These are phyloP conservation scores for Backusella tarrabulga DNA, from an alignment of 192 early-diverging fungal genomes.

Conservation along the genomic window DNA sequence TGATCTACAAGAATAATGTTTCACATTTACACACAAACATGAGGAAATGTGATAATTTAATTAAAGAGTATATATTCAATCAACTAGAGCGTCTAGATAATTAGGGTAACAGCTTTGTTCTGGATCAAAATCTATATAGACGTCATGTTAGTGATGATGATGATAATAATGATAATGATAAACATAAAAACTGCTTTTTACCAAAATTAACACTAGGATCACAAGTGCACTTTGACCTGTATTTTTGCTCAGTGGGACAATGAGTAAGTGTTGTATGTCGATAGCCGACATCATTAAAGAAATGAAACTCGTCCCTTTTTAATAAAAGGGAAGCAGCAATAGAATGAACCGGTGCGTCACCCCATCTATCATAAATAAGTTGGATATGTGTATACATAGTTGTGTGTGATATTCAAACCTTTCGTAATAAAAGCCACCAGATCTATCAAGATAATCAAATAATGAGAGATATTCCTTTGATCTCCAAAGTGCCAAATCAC, in stretches of 20 bases:
- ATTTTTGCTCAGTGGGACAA: slow-evolving; percentile 51
- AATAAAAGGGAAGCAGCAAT: slow-evolving; percentile 62
- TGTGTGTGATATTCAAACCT: slow-evolving; percentile 13
- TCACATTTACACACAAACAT: background rate
- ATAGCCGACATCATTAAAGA: slow-evolving; percentile 76
- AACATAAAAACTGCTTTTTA: slow-evolving; percentile 12
- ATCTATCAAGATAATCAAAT: slow-evolving; percentile 69
- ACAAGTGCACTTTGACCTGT: slow-evolving; percentile 46
- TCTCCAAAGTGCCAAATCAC: slow-evolving; percentile 57
- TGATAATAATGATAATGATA: background rate
- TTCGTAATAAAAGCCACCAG: slow-evolving; percentile 86
- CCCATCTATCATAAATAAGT: slow-evolving; percentile 43
- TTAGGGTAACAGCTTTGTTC: slow-evolving; percentile 6
- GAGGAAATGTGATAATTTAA: no score
- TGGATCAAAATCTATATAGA: background rate
- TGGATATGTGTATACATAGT: no score
- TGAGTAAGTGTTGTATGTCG: slow-evolving; percentile 58
- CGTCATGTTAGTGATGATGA: background rate
- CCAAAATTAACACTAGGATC: slow-evolving; percentile 47
- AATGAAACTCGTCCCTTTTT: slow-evolving; percentile 61
- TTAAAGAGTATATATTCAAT: background rate
- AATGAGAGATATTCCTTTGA: slow-evolving; percentile 62
- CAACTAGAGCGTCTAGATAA: background rate
- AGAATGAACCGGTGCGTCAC: slow-evolving; percentile 74
- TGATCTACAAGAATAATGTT: background rate